Conservation (phyloP, 306 rosid genomes). For the Trifolium repens region DNA sequence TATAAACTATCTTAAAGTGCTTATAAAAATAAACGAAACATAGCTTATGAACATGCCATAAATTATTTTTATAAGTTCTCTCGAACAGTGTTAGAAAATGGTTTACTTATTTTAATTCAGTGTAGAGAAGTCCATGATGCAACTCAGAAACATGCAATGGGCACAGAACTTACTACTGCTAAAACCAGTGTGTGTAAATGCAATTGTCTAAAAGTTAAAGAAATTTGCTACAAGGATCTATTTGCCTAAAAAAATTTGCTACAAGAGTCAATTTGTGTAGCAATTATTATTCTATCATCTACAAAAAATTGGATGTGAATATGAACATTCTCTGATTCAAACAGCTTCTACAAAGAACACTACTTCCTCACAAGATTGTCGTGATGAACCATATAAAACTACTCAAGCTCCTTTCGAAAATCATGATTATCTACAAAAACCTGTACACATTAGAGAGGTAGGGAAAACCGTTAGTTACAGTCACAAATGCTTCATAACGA, state of each 20-base stretch:
- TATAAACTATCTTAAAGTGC: too few species aligned
- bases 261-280: conserved; percentile 37
- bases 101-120: background rate
- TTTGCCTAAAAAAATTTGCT: conserved; percentile 3
- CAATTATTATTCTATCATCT: conserved; percentile 53
- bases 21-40: too few species aligned
- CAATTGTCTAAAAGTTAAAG: background rate
- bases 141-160: background rate
- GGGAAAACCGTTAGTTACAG: conserved; percentile 5
- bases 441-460: conserved; percentile 50
- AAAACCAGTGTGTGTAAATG: background rate
- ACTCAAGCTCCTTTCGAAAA: conserved; percentile 79
- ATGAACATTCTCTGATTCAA: conserved; percentile 40
- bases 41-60: too few species aligned
- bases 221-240: conserved; percentile 11
- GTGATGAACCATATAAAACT: conserved; percentile 32
- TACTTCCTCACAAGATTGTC: conserved; percentile 38
- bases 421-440: conserved; percentile 95
- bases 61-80: too few species aligned
- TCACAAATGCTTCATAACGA: conserved; percentile 15
- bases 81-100: background rate
- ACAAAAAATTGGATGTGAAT: conserved; percentile 57
- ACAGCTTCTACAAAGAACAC: conserved; percentile 42
- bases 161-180: background rate
- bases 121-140: background rate